Base-by-base conservation (phyloP, 352 stramenopile genomes). In the Phytophthora cryptogea region DNA sequence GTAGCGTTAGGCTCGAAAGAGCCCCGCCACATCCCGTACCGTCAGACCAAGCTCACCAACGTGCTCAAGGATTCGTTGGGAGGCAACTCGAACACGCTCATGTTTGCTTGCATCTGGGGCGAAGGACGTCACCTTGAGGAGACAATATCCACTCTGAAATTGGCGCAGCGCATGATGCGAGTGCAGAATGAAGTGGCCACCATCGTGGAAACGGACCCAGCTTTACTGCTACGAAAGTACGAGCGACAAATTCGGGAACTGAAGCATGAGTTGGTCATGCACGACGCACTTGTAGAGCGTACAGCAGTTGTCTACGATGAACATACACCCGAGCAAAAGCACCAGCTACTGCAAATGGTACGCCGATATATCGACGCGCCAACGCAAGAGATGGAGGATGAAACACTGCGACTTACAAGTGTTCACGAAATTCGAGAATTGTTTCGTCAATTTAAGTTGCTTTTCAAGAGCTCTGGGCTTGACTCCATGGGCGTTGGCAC, bases 41-140 rank as follows among this genome's bases (percentile, higher is more conserved):
- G 90, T 1, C 86, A 98, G 52, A 98, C 93, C 6, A 99, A 98
- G 61, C 83, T 99, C 35, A 98, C 96, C 5, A 95, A 90, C 56
- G 82, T 97, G 13, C 79, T 97, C 32, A 93, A 96, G 66, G 91
- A 98, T 53, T 94, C 89, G 31, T 81, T 99, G 16, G 96, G 96
- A 17, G 96, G 95, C 28, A 98, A 98, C 68, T 98, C 91, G 37
- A 94, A 96, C 59, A 99, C 94, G 31, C 86, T 98, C 33, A 90
- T 99, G 69, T 94, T 99, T 63, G 92, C 92, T 1, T 97, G 91
- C 63, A 95, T 98, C 16, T 98, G 89, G 88, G 92, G 90, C 17
- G 94, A 98, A 68, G 77, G 82, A 45, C 83, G 80, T 48, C 92
- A 98, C 54, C 61, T 98, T 13, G 91, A 98, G 53, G 94, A 98